Percentiles rank a stretch among this genome's conserved stretches.
phyloP scores from a whole-genome alignment of 2,329 filamentous ascomycete species.

The Fusarium sp. region DNA sequence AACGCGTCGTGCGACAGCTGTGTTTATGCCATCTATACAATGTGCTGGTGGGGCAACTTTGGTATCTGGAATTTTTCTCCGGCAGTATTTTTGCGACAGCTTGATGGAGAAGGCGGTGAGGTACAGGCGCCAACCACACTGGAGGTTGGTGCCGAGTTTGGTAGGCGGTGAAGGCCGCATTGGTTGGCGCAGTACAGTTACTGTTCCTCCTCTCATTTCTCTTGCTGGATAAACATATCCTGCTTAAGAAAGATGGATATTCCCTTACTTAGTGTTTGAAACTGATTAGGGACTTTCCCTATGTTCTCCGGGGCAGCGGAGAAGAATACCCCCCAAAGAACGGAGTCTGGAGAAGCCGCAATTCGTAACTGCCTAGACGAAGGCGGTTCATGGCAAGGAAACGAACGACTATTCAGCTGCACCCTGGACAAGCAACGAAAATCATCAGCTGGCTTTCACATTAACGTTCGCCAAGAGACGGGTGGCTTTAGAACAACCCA shows the following conservation, averaged over 20 bases:
- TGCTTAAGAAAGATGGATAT: not conserved
- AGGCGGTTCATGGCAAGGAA: not conserved
- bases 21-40: conserved; percentile 25
- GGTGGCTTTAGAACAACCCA: not conserved
- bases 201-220: not conserved
- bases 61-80: conserved; percentile 41
- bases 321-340: not conserved
- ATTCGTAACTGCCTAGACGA: not conserved
- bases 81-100: conserved; percentile 28
- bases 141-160: not conserved
- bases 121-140: not conserved
- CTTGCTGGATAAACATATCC: not conserved
- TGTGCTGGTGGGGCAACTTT: conserved; percentile 34
- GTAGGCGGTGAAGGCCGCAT: conserved; percentile 39
- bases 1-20: conserved; percentile 15
- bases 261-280: not conserved
- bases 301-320: conserved; percentile 1
- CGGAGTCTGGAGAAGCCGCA: not conserved
- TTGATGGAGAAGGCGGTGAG: conserved; percentile 32
- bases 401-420: not conserved
- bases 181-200: not conserved
- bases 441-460: not conserved
- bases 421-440: not conserved
- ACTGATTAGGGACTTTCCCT: not conserved
- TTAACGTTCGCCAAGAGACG: not conserved